Evolutionary conservation across 2,329 filamentous ascomycete genomes (phyloP).

Genomic region (Pyrenophora teres): DNA sequence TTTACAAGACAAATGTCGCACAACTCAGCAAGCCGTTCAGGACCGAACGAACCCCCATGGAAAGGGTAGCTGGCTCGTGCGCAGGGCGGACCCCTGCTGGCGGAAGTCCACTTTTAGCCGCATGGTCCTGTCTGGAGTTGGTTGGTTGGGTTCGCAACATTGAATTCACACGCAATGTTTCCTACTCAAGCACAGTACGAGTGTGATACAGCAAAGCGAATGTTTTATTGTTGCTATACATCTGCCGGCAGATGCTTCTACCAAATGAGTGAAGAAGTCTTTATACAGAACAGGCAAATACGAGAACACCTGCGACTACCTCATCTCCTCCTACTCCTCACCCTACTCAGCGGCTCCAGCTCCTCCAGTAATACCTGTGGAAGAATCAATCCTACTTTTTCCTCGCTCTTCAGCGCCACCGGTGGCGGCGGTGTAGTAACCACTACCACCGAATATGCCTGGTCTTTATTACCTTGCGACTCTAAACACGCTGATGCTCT

Average conservation of each 20-base stretch:
- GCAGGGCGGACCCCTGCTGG: slow-evolving; percentile 7
- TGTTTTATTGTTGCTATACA: background rate
- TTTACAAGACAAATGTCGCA: background rate
- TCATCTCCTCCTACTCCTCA: slow-evolving; percentile 14
- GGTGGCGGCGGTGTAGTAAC: background rate
- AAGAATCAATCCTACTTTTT: slow-evolving; percentile 7
- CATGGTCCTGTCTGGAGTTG: background rate
- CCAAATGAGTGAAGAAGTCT: background rate
- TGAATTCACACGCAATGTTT: background rate
- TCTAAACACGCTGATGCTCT: background rate
- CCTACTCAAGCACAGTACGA: background rate
- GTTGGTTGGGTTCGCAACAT: background rate
- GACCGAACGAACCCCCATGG: background rate
- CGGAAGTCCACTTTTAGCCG: slow-evolving; percentile 21
- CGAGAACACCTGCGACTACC: background rate
- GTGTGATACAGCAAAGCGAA: background rate
- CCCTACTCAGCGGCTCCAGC: slow-evolving; percentile 24
- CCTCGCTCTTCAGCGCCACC: background rate
- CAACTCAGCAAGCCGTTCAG: background rate
- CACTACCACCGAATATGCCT: background rate
- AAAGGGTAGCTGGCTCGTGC: slow-evolving; percentile 8
- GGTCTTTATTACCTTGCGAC: background rate
- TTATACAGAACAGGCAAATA: background rate
- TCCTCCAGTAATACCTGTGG: slow-evolving; percentile 6
- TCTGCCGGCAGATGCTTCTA: background rate